Evolutionary conservation across 345 rosid species (phyloP).

Genomic region (Mercurialis annua): DNA sequence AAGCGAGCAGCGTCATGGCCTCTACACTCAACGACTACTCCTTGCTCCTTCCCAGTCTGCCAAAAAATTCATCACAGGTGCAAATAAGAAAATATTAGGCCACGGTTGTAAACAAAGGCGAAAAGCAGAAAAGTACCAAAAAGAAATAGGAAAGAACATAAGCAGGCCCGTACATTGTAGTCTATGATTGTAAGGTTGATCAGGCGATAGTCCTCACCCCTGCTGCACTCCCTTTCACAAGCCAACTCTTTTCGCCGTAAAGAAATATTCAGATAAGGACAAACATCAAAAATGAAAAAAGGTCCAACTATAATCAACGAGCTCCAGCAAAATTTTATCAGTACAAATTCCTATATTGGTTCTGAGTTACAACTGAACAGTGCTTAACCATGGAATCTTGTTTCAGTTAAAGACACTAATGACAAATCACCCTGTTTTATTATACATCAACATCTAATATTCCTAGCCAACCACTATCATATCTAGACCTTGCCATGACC

Average conservation of each 20-base stretch:
- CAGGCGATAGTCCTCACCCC: constrained; percentile 87
- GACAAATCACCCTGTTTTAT: background rate
- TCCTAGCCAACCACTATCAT: background rate
- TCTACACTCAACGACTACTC: constrained; percentile 78
- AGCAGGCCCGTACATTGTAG: constrained; percentile 46
- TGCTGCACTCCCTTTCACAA: constrained; percentile 93
- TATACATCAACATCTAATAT: background rate
- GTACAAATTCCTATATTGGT: background rate
- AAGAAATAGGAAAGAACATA: background rate
- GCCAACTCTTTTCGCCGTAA: constrained; percentile 53
- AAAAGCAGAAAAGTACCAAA: background rate
- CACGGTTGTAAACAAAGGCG: background rate
- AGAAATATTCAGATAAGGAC: constrained; percentile 1
- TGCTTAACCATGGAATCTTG: background rate
- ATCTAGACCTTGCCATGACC: background rate
- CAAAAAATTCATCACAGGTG: constrained; percentile 2
- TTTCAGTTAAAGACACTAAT: background rate
- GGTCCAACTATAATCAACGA: background rate
- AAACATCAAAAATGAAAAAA: background rate
- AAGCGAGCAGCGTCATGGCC: constrained; percentile 96
- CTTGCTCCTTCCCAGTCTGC: constrained; percentile 69
- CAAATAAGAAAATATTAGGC: background rate
- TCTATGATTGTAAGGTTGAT: constrained; percentile 78
- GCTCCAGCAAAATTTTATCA: background rate
- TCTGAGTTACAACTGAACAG: background rate